Conservation (phyloP, 2,329 filamentous ascomycete genomes). For the Sclerotinia subarctica region DNA sequence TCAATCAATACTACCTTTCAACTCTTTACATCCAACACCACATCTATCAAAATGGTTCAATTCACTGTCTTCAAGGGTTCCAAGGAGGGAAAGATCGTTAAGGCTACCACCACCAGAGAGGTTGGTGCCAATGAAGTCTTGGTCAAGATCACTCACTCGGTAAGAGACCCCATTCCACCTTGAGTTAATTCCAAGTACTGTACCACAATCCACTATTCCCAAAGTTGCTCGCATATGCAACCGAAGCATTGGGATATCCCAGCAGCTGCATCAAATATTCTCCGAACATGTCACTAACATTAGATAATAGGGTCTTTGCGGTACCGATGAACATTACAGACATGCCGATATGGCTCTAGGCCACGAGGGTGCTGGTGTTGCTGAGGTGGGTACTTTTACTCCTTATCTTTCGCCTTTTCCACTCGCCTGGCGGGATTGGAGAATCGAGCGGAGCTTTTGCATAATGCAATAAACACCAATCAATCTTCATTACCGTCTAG, state of each 20-base stretch:
- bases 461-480: background rate
- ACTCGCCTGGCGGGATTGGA: slow-evolving; percentile 13
- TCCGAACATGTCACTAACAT: slow-evolving; percentile 2
- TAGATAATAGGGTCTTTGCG: slow-evolving; percentile 54
- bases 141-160: slow-evolving; percentile 59
- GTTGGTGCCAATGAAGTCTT: slow-evolving; percentile 55
- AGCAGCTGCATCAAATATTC: background rate
- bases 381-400: slow-evolving; percentile 36
- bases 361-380: slow-evolving; percentile 50
- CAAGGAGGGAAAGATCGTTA: slow-evolving; percentile 53
- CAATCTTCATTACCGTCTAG: slow-evolving; percentile 12
- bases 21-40: background rate
- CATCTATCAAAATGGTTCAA: slow-evolving; percentile 28
- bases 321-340: slow-evolving; percentile 50
- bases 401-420: background rate
- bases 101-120: slow-evolving; percentile 47
- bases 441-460: background rate
- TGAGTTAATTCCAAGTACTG: background rate
- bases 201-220: background rate
- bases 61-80: slow-evolving; percentile 65
- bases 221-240: slow-evolving; percentile 5
- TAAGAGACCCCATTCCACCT: background rate
- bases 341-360: slow-evolving; percentile 44
- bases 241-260: background rate
- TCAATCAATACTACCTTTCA: background rate